phyloP scores from a whole-genome alignment of 106 monocot genomes.

The Ottelia alismoides region DNA sequence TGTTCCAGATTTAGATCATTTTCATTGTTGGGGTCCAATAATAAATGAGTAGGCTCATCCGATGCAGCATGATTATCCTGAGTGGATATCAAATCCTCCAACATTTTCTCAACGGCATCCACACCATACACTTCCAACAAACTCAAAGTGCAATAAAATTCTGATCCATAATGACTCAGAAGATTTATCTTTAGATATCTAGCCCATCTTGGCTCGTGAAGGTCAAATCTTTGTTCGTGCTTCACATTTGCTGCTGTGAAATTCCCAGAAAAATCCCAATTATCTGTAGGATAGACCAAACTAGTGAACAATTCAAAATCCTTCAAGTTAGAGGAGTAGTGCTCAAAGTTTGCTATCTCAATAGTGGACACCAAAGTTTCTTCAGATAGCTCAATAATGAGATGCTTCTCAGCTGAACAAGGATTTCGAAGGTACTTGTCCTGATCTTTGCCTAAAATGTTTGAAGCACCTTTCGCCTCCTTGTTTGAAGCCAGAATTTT shows the following conservation, averaged over 20 bases:
- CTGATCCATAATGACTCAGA: slow-evolving; percentile 73
- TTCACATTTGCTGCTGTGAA: slow-evolving; percentile 70
- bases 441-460: slow-evolving; percentile 74
- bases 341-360: slow-evolving; percentile 87
- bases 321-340: slow-evolving; percentile 79
- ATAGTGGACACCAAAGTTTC: slow-evolving; percentile 77
- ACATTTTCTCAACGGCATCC: slow-evolving; percentile 92
- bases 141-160: slow-evolving; percentile 89
- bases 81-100: slow-evolving; percentile 73
- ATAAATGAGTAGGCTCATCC: slow-evolving; percentile 16
- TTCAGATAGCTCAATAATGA: slow-evolving; percentile 78
- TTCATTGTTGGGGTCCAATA: slow-evolving; percentile 18
- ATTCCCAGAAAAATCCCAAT: slow-evolving; percentile 58
- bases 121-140: slow-evolving; percentile 77
- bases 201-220: slow-evolving; percentile 77
- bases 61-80: slow-evolving; percentile 28
- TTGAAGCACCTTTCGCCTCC: slow-evolving; percentile 85
- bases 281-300: slow-evolving; percentile 68
- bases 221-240: slow-evolving; percentile 56
- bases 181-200: slow-evolving; percentile 75
- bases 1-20: slow-evolving; percentile 19
- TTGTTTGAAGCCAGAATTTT: slow-evolving; percentile 76
- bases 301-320: slow-evolving; percentile 76
- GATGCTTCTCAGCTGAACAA: slow-evolving; percentile 79
- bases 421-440: slow-evolving; percentile 90